phyloP scores from a whole-genome alignment of 495 filamentous ascomycete species.

The Thermothielavioides terrestris region DNA sequence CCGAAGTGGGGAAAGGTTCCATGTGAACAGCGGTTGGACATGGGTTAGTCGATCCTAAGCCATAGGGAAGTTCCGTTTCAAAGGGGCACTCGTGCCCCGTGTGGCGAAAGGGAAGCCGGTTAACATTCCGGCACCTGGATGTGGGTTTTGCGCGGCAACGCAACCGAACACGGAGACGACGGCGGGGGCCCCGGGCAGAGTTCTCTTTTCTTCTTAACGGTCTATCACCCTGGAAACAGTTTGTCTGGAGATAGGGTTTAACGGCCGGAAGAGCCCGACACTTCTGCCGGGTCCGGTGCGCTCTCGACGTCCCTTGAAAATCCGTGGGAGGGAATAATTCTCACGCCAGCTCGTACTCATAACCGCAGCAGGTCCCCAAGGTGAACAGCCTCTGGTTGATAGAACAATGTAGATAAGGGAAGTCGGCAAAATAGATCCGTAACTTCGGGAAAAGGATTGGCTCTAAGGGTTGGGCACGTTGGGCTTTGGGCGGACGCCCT shows the following conservation, averaged over 20 bases:
- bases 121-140: constrained; percentile 63
- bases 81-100: neutral
- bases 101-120: constrained; percentile 54
- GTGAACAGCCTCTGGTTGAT: constrained; percentile 67
- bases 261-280: constrained; percentile 53
- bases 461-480: neutral
- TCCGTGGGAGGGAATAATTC: constrained; percentile 58
- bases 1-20: neutral
- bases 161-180: constrained; percentile 50
- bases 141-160: constrained; percentile 57
- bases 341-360: constrained; percentile 59
- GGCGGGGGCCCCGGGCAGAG: constrained; percentile 55
- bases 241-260: constrained; percentile 52
- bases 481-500: constrained; percentile 1
- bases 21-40: neutral
- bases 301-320: constrained; percentile 62
- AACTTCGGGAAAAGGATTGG: constrained; percentile 1
- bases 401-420: constrained; percentile 66
- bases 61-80: neutral
- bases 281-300: constrained; percentile 57
- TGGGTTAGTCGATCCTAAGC: neutral
- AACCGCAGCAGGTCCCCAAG: constrained; percentile 66
- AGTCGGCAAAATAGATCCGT: constrained; percentile 55
- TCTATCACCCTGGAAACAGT: constrained; percentile 50
- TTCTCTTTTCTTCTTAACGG: constrained; percentile 57